Conservation (phyloP, 2,329 filamentous ascomycete species). For the Paecilomyces sp. region DNA sequence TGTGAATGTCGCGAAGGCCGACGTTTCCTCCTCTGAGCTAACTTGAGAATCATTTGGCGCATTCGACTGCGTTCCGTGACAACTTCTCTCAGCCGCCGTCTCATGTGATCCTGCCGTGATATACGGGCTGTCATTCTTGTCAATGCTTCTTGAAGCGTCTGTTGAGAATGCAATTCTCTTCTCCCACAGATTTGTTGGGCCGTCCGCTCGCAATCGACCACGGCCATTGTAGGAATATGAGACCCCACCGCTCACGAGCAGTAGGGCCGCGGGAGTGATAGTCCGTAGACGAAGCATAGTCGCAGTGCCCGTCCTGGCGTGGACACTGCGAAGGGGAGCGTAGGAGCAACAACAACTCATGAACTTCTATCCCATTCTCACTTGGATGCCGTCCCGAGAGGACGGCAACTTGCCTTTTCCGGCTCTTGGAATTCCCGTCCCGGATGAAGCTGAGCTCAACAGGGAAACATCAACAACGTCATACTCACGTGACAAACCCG, state of each 20-base stretch:
- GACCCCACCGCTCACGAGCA: slow-evolving; percentile 16
- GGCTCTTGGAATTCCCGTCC: neutral
- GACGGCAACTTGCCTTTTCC: neutral
- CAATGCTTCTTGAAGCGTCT: slow-evolving; percentile 6
- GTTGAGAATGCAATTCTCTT: slow-evolving; percentile 19
- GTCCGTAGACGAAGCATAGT: slow-evolving; percentile 25
- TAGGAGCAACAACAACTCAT: neutral
- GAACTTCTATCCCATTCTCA: neutral
- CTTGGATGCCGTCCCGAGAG: neutral
- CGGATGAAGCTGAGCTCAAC: neutral
- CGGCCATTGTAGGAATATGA: slow-evolving; percentile 19
- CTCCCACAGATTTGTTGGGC: slow-evolving; percentile 11
- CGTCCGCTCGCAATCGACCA: slow-evolving; percentile 14
- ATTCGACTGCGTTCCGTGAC: neutral
- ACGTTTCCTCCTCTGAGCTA: slow-evolving; percentile 15
- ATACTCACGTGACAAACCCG: neutral
- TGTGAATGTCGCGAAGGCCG: slow-evolving; percentile 46
- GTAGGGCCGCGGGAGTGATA: slow-evolving; percentile 25
- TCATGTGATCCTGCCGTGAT: neutral
- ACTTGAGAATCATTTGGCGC: slow-evolving; percentile 1
- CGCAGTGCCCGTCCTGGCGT: slow-evolving; percentile 26
- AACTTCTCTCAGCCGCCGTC: neutral
- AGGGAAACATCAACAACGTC: neutral
- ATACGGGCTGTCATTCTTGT: slow-evolving; percentile 4
- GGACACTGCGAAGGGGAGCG: slow-evolving; percentile 13